Percentiles rank a stretch among this genome's conserved stretches.
Evolutionary conservation across 306 rosid species (phyloP).

Genomic region (Gynostemma pentaphyllum): DNA sequence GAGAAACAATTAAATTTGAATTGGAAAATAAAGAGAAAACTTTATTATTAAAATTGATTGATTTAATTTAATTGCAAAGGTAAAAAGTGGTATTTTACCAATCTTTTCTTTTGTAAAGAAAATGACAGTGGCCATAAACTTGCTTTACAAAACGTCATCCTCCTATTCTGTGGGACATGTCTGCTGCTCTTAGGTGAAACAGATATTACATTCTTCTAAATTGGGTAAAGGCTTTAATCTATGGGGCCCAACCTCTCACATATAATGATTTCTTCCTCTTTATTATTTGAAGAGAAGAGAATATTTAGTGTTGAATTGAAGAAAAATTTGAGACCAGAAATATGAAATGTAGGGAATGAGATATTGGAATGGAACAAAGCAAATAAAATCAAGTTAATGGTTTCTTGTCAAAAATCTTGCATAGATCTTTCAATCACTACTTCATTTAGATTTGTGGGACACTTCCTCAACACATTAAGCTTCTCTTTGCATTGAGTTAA

Average conservation of each 20-base stretch:
- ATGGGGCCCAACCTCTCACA: conserved; percentile 42
- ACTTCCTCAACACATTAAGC: conserved; percentile 29
- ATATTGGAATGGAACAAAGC: conserved; percentile 49
- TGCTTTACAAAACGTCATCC: conserved; percentile 9
- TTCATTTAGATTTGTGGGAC: conserved; percentile 65
- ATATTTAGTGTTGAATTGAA: conserved; percentile 55
- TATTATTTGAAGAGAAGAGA: conserved; percentile 57
- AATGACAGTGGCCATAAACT: not conserved
- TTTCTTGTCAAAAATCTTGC: conserved; percentile 82
- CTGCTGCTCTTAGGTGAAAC: conserved; percentile 11
- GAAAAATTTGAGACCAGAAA: conserved; percentile 48
- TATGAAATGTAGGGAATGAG: too few species aligned
- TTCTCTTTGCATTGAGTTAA: conserved; percentile 40
- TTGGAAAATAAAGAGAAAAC: too few species aligned
- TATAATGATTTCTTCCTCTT: conserved; percentile 48
- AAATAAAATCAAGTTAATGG: conserved; percentile 62
- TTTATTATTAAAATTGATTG: too few species aligned
- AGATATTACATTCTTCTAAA: conserved; percentile 1
- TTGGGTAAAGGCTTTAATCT: conserved; percentile 10
- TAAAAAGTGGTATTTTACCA: too few species aligned
- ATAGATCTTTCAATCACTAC: conserved; percentile 60
- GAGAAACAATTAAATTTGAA: too few species aligned
- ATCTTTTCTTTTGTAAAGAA: too few species aligned
- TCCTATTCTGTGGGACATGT: conserved; percentile 32
- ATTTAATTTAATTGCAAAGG: too few species aligned